These are phyloP conservation scores for Mollisia scopiformis DNA, from an alignment of 2,329 filamentous ascomycete genomes.

Conservation along the genomic window DNA sequence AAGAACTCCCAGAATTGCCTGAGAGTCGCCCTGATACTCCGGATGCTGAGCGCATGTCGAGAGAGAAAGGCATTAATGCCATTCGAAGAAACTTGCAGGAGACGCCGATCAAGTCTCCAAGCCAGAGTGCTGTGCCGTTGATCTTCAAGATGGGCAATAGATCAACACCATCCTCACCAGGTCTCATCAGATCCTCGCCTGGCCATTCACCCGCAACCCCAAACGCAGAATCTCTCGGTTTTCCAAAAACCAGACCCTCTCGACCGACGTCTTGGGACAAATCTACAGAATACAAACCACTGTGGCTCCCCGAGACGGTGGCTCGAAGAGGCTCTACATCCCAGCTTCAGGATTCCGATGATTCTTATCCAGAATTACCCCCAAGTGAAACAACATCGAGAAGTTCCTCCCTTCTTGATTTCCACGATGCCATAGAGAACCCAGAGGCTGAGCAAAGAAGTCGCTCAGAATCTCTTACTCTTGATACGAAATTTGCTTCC, in stretches of 20 bases:
- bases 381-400: slow-evolving; percentile 52
- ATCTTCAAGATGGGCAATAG: slow-evolving; percentile 51
- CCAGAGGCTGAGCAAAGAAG: not conserved
- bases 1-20: slow-evolving; percentile 56
- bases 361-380: slow-evolving; percentile 49
- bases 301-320: slow-evolving; percentile 73
- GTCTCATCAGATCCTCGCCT: slow-evolving; percentile 44
- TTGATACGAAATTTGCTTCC: slow-evolving; percentile 44
- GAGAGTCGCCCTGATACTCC: slow-evolving; percentile 58
- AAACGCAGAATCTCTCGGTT: slow-evolving; percentile 34
- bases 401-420: slow-evolving; percentile 43
- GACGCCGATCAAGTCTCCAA: slow-evolving; percentile 39
- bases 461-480: slow-evolving; percentile 37
- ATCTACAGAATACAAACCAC: slow-evolving; percentile 73
- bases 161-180: slow-evolving; percentile 46
- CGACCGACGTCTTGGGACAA: slow-evolving; percentile 65
- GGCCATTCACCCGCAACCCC: slow-evolving; percentile 40
- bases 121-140: slow-evolving; percentile 58
- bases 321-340: slow-evolving; percentile 30
- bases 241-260: slow-evolving; percentile 41
- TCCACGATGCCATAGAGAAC: slow-evolving; percentile 40
- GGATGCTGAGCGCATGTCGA: slow-evolving; percentile 30
- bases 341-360: slow-evolving; percentile 37
- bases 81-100: slow-evolving; percentile 31
- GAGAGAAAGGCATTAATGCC: slow-evolving; percentile 25